Evolutionary conservation across 495 filamentous ascomycete genomes (phyloP).

Genomic region (Podospora appendiculata): DNA sequence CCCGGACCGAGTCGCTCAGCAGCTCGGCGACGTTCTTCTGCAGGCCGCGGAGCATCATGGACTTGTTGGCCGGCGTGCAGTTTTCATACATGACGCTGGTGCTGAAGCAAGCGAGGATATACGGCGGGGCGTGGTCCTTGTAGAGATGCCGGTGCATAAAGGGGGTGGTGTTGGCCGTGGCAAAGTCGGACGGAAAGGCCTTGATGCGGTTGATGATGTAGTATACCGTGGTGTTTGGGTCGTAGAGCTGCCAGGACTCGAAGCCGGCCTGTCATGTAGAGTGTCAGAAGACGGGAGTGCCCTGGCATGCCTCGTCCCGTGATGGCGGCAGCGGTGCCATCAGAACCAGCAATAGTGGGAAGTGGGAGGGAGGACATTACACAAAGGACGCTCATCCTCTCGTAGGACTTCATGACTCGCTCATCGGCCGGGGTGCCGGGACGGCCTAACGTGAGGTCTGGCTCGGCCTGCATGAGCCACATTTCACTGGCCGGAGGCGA

Average conservation of each 20-base stretch:
- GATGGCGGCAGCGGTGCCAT: too few relatives aligned
- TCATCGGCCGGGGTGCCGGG: slow-evolving; percentile 9
- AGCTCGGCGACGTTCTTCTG: slow-evolving; percentile 17
- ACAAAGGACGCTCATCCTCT: slow-evolving; percentile 17
- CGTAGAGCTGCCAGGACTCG: slow-evolving; percentile 27
- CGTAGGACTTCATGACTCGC: slow-evolving; percentile 2
- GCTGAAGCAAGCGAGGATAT: slow-evolving; percentile 24
- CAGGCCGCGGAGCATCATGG: slow-evolving; percentile 21
- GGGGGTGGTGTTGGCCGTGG: slow-evolving; percentile 19
- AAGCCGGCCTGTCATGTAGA: slow-evolving; percentile 13
- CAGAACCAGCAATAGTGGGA: too few relatives aligned
- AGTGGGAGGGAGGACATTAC: slow-evolving; percentile 2
- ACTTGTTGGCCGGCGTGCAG: slow-evolving; percentile 20
- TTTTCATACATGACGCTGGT: slow-evolving; percentile 23
- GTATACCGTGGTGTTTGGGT: slow-evolving; percentile 18
- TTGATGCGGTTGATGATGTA: slow-evolving; percentile 20
- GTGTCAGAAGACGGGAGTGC: not conserved
- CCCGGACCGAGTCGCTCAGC: not conserved
- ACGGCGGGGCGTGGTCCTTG: slow-evolving; percentile 18
- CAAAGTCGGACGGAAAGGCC: slow-evolving; percentile 15
- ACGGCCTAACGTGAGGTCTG: not conserved
- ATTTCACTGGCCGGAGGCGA: not conserved
- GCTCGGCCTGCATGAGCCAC: slow-evolving; percentile 1
- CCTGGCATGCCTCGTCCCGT: too few relatives aligned
- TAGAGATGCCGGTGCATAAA: slow-evolving; percentile 28